These are phyloP conservation scores for Sedum album DNA, from an alignment of 164 flowering plant species.

Conservation along the genomic window DNA sequence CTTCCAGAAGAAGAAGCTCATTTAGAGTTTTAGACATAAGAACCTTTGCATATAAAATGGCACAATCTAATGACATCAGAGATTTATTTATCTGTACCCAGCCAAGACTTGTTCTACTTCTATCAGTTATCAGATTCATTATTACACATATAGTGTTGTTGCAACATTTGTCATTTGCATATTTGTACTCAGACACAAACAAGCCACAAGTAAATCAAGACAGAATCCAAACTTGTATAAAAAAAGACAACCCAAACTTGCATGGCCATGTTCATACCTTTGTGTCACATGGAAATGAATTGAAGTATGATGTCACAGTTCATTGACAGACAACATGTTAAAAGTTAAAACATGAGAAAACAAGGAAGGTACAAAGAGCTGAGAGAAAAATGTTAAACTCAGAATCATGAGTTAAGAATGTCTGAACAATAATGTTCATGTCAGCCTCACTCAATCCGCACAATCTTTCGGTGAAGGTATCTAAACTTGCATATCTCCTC, in stretches of 20 bases:
- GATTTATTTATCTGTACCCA: not conserved
- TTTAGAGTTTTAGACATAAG: conserved; percentile 33
- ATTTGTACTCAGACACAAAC: not conserved
- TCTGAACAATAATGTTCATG: not conserved
- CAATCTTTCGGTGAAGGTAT: conserved; percentile 40
- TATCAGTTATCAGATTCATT: too few relatives aligned
- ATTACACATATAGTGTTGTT: not conserved
- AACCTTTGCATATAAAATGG: not conserved
- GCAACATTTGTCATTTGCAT: not conserved
- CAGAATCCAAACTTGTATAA: not conserved
- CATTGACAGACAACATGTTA: not conserved
- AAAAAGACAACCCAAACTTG: too few relatives aligned
- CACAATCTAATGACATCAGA: not conserved
- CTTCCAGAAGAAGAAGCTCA: conserved; percentile 89
- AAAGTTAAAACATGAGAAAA: not conserved
- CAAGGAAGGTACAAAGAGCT: not conserved
- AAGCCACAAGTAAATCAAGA: not conserved
- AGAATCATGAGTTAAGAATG: conserved; percentile 3
- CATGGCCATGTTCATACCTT: not conserved
- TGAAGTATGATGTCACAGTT: not conserved
- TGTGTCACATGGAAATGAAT: not conserved
- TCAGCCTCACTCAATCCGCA: conserved; percentile 36
- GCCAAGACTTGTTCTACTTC: not conserved
- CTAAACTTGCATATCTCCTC: conserved; percentile 73
- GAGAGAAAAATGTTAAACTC: not conserved